A percentile compares a stretch with the other conserved stretches of the same genome.
phyloP scores from a whole-genome alignment of 202 grass and related monocot genomes.

The Zizania palustris region DNA sequence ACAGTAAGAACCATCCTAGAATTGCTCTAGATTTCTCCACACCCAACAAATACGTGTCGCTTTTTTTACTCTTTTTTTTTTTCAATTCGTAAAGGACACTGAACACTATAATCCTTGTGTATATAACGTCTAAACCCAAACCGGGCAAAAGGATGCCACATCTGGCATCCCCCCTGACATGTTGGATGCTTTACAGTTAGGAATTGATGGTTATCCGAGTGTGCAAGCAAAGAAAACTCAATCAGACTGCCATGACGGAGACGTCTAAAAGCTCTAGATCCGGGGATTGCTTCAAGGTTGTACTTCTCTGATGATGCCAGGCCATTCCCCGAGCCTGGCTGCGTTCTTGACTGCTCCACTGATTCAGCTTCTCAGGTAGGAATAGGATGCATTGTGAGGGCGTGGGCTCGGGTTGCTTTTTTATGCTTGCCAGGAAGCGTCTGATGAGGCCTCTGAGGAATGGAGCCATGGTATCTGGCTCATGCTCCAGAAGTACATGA shows the following conservation, averaged over 20 bases:
- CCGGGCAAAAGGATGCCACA: background rate
- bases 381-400: conserved; percentile 58
- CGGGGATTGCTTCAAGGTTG: conserved; percentile 90
- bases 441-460: conserved; percentile 91
- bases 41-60: background rate
- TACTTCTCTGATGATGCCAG: conserved; percentile 57
- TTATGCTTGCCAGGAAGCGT: conserved; percentile 89
- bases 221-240: conserved; percentile 7
- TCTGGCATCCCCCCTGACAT: background rate
- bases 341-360: conserved; percentile 48
- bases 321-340: conserved; percentile 37
- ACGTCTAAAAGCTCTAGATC: conserved; percentile 63
- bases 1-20: background rate
- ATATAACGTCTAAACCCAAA: background rate
- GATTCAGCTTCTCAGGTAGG: conserved; percentile 65
- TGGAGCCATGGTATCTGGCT: conserved; percentile 97
- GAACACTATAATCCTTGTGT: conserved; percentile 10
- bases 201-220: conserved; percentile 12
- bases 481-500: conserved; percentile 97
- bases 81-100: background rate
- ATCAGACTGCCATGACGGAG: conserved; percentile 35
- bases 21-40: conserved; percentile 3
- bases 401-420: conserved; percentile 74
- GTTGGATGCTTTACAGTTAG: conserved; percentile 30
- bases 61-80: background rate